These are phyloP conservation scores for Aspergillus uvarum DNA, from an alignment of 2,329 filamentous ascomycete species.

Conservation along the genomic window DNA sequence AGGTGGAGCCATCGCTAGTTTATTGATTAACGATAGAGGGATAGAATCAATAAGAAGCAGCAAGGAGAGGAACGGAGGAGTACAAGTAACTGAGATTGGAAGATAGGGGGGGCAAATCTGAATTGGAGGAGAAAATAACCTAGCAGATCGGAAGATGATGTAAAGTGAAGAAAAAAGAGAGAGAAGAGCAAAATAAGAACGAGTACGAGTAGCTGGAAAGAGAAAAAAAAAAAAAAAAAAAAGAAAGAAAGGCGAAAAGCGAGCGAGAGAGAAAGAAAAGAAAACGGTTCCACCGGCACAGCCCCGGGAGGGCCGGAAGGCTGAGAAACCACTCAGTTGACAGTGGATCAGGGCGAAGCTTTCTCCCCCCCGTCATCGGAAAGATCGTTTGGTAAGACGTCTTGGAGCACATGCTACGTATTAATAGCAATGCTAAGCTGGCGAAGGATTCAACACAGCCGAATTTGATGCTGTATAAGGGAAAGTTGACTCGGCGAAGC, in stretches of 20 bases:
- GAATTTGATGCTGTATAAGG: neutral
- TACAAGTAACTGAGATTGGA: neutral
- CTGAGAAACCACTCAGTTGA: neutral
- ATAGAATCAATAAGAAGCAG: neutral
- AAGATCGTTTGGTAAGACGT: neutral
- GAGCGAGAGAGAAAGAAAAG: neutral
- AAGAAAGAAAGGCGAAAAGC: neutral
- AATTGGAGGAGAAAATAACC: no score
- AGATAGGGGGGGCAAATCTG: neutral
- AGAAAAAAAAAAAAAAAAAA: neutral
- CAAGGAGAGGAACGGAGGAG: neutral
- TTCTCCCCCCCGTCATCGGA: neutral
- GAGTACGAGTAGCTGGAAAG: neutral
- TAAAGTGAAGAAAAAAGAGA: neutral
- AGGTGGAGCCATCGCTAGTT: neutral
- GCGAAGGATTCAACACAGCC: neutral
- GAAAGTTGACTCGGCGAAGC: no score
- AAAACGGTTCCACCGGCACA: constrained; percentile 20
- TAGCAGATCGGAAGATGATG: neutral
- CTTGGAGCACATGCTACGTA: neutral
- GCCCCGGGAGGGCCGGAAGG: constrained; percentile 22
- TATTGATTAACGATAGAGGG: neutral
- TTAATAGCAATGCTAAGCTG: neutral
- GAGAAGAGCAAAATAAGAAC: neutral
- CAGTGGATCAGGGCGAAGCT: neutral